Conservation (phyloP, 2,329 filamentous ascomycete species). For the Phialophora macrospora region DNA sequence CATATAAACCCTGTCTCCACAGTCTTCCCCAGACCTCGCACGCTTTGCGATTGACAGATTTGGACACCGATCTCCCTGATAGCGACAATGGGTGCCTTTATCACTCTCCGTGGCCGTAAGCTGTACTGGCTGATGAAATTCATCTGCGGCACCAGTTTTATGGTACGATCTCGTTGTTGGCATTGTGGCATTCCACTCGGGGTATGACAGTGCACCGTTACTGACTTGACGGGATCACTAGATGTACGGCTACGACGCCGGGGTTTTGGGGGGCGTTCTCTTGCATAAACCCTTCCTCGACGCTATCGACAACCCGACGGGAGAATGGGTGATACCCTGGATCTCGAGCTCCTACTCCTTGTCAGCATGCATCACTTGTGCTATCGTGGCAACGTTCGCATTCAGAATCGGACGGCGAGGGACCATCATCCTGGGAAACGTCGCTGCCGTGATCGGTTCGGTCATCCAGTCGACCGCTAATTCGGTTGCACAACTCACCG, state of each 20-base stretch:
- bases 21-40: background rate
- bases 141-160: conserved; percentile 42
- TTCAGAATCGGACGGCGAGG: conserved; percentile 40
- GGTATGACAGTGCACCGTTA: background rate
- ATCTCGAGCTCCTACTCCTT: conserved; percentile 40
- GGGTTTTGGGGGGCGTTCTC: conserved; percentile 45
- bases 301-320: conserved; percentile 39
- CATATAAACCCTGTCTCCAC: background rate
- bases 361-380: conserved; percentile 38
- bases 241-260: conserved; percentile 45
- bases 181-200: background rate
- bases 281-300: conserved; percentile 42
- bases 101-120: conserved; percentile 21
- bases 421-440: conserved; percentile 40
- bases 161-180: conserved; percentile 22
- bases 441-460: conserved; percentile 42
- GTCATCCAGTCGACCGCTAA: conserved; percentile 41
- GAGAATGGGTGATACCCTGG: conserved; percentile 39
- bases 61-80: background rate
- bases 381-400: conserved; percentile 39
- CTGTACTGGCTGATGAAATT: conserved; percentile 35
- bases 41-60: background rate
- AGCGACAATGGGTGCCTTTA: conserved; percentile 13
- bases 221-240: conserved; percentile 24
- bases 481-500: conserved; percentile 41